Conservation (phyloP, 306 rosid species). For the Rosa multiflora region DNA sequence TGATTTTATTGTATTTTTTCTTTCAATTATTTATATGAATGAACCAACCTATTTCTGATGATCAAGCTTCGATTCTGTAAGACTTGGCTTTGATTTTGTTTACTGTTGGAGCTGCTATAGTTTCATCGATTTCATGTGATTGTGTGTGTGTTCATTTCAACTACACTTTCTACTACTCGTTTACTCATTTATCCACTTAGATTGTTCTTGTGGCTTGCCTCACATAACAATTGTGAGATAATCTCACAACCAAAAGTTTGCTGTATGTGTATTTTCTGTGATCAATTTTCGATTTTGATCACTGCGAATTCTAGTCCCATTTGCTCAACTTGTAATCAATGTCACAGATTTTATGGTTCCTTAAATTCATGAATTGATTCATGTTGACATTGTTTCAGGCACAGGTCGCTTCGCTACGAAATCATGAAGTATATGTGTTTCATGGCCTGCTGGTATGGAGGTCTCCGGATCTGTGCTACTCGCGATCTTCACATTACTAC, state of each 20-base stretch:
- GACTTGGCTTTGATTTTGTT: conserved; percentile 22
- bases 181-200: conserved; percentile 3
- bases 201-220: conserved; percentile 21
- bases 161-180: conserved; percentile 13
- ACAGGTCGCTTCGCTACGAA: conserved; percentile 36
- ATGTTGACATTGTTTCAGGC: conserved; percentile 39
- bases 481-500: conserved; percentile 40
- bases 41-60: conserved; percentile 10
- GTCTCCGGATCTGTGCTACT: conserved; percentile 43
- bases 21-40: background rate
- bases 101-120: conserved; percentile 17
- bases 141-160: conserved; percentile 33
- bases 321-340: conserved; percentile 14
- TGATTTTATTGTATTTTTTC: background rate
- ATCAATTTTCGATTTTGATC: conserved; percentile 14
- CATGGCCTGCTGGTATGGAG: conserved; percentile 48
- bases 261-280: background rate
- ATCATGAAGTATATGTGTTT: conserved; percentile 45
- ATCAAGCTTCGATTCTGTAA: conserved; percentile 29
- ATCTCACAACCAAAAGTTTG: background rate
- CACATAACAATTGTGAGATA: conserved; percentile 18
- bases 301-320: background rate
- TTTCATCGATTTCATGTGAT: background rate
- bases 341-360: background rate
- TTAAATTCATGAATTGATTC: conserved; percentile 5